Base-by-base conservation (phyloP, 2,329 filamentous ascomycete species). In the Scortechinia acanthostroma region DNA sequence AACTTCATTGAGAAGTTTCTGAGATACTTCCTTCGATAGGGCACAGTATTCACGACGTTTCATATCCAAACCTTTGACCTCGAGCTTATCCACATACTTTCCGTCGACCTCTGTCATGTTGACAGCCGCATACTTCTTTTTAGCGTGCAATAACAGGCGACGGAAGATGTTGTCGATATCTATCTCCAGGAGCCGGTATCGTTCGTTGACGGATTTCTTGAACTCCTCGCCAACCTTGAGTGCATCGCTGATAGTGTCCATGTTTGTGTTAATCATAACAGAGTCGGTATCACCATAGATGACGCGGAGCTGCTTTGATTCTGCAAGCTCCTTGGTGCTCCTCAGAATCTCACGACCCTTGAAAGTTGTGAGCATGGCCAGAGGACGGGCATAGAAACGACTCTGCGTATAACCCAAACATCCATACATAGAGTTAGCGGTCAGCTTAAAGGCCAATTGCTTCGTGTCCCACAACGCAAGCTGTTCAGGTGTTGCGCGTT, bases 221-320 rank as follows among this genome's bases (percentile, higher is more conserved):
- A 98, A 97, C 50, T 97, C 89, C 40, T 89, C 83, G 47, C 93
- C 94, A 44, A 98, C 86, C 58, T 87, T 91, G 55, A 96, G 70
- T 2, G 93, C 93, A 56, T 95, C 90, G 22, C 87, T 81, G 22
- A 97, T 86, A 52, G 87, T 95, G 64, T 96, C 88, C 46, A 93
- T 90, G 58, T 97, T 97, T 51, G 93, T 95, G 59, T 98, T 98
- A 71, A 98, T 97, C 93, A 98, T 98, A 66, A 98, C 93, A 5
- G 93, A 98, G 65, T 98, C 93, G 13, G 93, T 98, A 66, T 98
- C 93, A 69, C 93, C 93, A 56, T 98, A 98, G 51, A 98, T 97
- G 61, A 98, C 93, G 57, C 93, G 87, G 22, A 98, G 76, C 48
- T 90, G 84, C 53, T 87, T 91, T 56, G 81, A 88, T 65, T 98